A percentile compares a stretch with the other conserved stretches of the same genome.
Evolutionary conservation across 2,329 filamentous ascomycete genomes (phyloP).

Genomic region (Alternaria novae-zelandiae): DNA sequence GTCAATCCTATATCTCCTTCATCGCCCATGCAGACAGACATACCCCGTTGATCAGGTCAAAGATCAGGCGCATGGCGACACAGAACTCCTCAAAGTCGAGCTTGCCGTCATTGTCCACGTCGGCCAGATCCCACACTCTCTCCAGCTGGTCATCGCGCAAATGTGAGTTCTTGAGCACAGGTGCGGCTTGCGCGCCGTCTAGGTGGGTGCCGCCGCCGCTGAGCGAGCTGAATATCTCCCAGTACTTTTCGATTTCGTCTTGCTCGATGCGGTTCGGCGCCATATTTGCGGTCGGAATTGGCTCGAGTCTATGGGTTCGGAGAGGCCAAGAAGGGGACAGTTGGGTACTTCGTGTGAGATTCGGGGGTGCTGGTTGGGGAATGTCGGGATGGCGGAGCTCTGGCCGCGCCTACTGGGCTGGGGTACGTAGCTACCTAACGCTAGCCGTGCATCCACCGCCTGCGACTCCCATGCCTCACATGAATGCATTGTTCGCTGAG

Average conservation of each 20-base stretch:
- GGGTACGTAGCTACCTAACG: conserved; percentile 7
- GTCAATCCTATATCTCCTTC: not conserved
- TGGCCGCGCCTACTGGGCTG: conserved; percentile 7
- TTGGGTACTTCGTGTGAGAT: conserved; percentile 1
- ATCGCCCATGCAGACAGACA: conserved; percentile 15
- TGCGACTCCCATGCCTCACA: not conserved
- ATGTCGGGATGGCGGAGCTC: conserved; percentile 24
- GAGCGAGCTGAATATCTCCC: conserved; percentile 78
- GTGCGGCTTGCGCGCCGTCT: conserved; percentile 72
- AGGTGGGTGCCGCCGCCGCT: conserved; percentile 69
- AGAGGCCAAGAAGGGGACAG: not conserved
- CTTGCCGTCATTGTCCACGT: conserved; percentile 96
- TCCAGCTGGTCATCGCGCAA: conserved; percentile 86
- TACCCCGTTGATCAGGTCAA: conserved; percentile 95
- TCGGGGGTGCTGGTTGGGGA: conserved; percentile 4
- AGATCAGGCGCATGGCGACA: conserved; percentile 97
- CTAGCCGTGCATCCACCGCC: not conserved
- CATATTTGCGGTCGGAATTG: conserved; percentile 28
- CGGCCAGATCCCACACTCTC: conserved; percentile 93
- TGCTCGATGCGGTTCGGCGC: conserved; percentile 67
- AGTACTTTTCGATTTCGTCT: conserved; percentile 78
- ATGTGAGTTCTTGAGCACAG: conserved; percentile 75
- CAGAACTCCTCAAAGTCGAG: conserved; percentile 99
- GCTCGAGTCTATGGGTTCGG: not conserved
- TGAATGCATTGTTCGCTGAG: not conserved